Evolutionary conservation across 176 grass and related monocot species (phyloP).

Genomic region (Oryza nivara): DNA sequence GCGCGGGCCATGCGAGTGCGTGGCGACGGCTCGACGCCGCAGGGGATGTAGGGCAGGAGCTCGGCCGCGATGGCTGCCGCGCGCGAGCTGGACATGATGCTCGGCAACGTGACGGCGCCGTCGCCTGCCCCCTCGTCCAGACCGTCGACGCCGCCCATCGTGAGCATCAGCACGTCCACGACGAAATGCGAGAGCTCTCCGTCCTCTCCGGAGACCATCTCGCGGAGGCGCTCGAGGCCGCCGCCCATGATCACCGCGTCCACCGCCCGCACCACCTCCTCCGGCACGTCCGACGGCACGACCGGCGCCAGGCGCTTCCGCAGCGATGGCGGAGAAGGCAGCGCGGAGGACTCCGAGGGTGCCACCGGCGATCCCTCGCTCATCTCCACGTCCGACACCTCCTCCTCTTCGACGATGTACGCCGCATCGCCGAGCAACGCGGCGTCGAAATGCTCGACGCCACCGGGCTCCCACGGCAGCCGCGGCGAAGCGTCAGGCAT

Average conservation of each 20-base stretch:
- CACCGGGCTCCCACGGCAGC: slow-evolving; percentile 32
- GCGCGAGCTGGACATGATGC: slow-evolving; percentile 86
- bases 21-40: slow-evolving; percentile 82
- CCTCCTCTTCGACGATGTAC: slow-evolving; percentile 47
- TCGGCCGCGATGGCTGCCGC: slow-evolving; percentile 80
- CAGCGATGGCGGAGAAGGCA: slow-evolving; percentile 33
- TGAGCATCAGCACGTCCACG: slow-evolving; percentile 89
- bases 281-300: slow-evolving; percentile 73
- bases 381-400: slow-evolving; percentile 41
- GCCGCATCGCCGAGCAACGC: slow-evolving; percentile 34
- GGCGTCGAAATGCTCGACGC: slow-evolving; percentile 43
- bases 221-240: slow-evolving; percentile 59
- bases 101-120: slow-evolving; percentile 48
- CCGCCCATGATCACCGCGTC: slow-evolving; percentile 93
- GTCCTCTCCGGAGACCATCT: slow-evolving; percentile 64
- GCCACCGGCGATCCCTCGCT: slow-evolving; percentile 22
- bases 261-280: slow-evolving; percentile 75
- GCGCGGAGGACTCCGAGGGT: not conserved
- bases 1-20: slow-evolving; percentile 79
- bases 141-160: slow-evolving; percentile 88
- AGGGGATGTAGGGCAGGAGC: slow-evolving; percentile 76
- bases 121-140: slow-evolving; percentile 63
- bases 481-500: slow-evolving; percentile 45
- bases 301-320: slow-evolving; percentile 46
- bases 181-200: slow-evolving; percentile 70